Evolutionary conservation across 345 rosid species (phyloP), one percentile per base, ranked within the genome.

Genomic region (Salix dunnii): DNA sequence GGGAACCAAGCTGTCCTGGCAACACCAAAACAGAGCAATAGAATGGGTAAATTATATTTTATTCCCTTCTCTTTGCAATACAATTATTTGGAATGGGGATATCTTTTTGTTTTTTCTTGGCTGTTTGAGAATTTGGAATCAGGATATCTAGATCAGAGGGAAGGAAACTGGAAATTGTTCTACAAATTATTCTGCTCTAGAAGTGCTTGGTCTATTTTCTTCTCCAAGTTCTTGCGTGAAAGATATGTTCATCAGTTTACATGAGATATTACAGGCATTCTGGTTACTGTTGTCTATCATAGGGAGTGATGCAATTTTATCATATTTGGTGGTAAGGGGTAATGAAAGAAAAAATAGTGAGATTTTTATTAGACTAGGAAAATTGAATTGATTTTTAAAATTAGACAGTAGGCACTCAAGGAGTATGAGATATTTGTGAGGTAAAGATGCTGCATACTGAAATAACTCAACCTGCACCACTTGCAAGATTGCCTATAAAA

Each of bases 1-100:
- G 84, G 55, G 58, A 58, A 38, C 12, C 66, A 43, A 74, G 76
- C 76, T 65, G 70, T 53, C 68, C 23, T 64, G 63, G 65, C 3
- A 25, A 64, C 36, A 46, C 33, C 66, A 66, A 72, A 74, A 23
- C 73, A 63, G 35, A 73, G 21, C 40, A 66, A 28, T 28, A 46
- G 21, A 64, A 70, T 14, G 13, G 84, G 81, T 81, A 63, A 66
- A 65, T 53, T 16, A 33, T 28, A 20, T 21, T 64, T 65, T 21
- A 13, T 49, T 20, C 20, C 49, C 35, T 70, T 20, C 31, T 28
- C 27, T 71, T 68, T 25, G n/a, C 30, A 10, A 23, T 62, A 8
- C 28, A 27, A 17, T 74, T 25, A 6, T 63, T 33, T 20, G 53
- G 14, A 40, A 7, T 74, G 30, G 17, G 48, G 48, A 43, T 13